phyloP scores from a whole-genome alignment of 768 basidiomycete species.

The Lactarius trivialis region DNA sequence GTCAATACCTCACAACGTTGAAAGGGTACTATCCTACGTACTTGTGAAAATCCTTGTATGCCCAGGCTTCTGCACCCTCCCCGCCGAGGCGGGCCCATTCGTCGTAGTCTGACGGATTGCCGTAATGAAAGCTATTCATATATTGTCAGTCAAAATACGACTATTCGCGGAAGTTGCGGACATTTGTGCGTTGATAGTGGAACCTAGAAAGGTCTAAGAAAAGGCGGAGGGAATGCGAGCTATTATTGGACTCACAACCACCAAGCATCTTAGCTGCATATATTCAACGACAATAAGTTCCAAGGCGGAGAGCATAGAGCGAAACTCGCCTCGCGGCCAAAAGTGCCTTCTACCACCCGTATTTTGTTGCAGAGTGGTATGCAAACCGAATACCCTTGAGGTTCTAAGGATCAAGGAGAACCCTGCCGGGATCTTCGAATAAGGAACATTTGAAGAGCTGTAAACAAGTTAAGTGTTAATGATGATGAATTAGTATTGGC shows the following conservation, averaged over 20 bases:
- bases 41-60: constrained; percentile 50
- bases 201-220: constrained; percentile 34
- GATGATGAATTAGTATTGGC: background rate
- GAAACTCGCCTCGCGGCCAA: constrained; percentile 58
- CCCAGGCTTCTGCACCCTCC: constrained; percentile 50
- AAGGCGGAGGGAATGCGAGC: background rate
- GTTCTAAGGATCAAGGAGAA: constrained; percentile 36
- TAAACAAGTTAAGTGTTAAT: background rate
- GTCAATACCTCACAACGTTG: background rate
- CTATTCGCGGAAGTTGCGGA: constrained; percentile 16
- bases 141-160: background rate
- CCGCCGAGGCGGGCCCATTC: constrained; percentile 50
- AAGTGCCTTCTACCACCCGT: constrained; percentile 43
- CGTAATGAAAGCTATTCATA: constrained; percentile 42
- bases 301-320: background rate
- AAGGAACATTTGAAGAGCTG: constrained; percentile 7
- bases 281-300: background rate
- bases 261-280: constrained; percentile 57
- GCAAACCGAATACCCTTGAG: constrained; percentile 46
- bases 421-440: constrained; percentile 21
- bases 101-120: constrained; percentile 62
- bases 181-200: constrained; percentile 59
- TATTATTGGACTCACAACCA: constrained; percentile 48
- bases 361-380: constrained; percentile 49
- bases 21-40: constrained; percentile 23